These are phyloP conservation scores for Colletotrichum salicis DNA, from an alignment of 2,329 filamentous ascomycete species.

Conservation along the genomic window DNA sequence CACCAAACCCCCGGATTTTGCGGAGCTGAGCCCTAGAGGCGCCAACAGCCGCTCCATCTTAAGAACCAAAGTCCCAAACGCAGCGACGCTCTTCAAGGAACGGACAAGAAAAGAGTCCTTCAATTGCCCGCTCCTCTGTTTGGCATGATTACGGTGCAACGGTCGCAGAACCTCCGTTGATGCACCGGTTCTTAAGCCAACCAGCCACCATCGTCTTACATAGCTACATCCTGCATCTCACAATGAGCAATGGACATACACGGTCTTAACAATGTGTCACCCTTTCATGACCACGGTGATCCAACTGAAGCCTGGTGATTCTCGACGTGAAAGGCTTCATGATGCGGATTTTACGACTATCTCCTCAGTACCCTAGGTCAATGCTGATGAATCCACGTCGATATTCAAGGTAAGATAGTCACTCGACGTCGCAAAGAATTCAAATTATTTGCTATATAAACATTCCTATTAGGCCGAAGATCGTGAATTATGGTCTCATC, in stretches of 20 bases:
- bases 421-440: not conserved
- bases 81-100: not conserved
- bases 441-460: not conserved
- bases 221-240: not conserved
- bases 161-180: not conserved
- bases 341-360: not conserved
- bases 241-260: not conserved
- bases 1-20: not conserved
- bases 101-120: not conserved
- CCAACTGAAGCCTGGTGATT: not conserved
- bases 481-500: not conserved
- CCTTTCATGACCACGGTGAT: not conserved
- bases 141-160: not conserved
- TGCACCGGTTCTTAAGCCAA: not conserved
- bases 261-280: not conserved
- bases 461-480: not conserved
- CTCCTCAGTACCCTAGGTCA: not conserved
- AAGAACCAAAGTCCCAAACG: not conserved
- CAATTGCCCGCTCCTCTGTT: not conserved
- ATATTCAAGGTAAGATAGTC: not conserved
- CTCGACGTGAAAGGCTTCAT: not conserved
- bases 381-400: not conserved
- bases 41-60: not conserved
- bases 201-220: not conserved
- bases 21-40: not conserved